These are phyloP conservation scores for Alternaria alternata DNA, from an alignment of 2,329 filamentous ascomycete species.

Conservation along the genomic window DNA sequence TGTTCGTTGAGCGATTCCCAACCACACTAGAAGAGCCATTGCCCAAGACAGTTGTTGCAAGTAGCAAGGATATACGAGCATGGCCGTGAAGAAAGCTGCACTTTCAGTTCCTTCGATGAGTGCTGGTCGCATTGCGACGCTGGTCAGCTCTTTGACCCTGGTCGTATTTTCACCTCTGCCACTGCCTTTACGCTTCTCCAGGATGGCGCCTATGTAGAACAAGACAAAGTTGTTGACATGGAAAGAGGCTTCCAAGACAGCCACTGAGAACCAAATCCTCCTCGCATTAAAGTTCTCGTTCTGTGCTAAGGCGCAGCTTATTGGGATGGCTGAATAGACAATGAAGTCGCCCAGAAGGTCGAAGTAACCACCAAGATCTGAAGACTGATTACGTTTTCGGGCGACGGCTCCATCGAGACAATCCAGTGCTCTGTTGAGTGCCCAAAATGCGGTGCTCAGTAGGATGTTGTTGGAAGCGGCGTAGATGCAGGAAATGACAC, in stretches of 20 bases:
- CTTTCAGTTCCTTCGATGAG: conserved; percentile 5
- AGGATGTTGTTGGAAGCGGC: too few species aligned
- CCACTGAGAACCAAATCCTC: conserved; percentile 1
- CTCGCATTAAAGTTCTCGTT: neutral
- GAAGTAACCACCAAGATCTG: conserved; percentile 2
- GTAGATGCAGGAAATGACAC: too few species aligned
- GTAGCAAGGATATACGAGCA: neutral
- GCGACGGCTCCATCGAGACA: conserved; percentile 6
- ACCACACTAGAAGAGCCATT: neutral
- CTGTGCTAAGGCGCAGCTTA: neutral
- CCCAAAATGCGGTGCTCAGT: neutral
- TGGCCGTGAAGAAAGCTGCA: conserved; percentile 3
- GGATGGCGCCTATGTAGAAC: conserved; percentile 1
- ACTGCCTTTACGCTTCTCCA: conserved; percentile 4
- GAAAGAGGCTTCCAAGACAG: neutral
- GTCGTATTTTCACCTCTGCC: neutral
- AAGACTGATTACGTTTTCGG: neutral
- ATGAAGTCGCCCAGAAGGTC: conserved; percentile 3
- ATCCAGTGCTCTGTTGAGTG: neutral
- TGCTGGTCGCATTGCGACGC: neutral
- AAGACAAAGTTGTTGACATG: conserved; percentile 4
- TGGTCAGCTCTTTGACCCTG: conserved; percentile 1
- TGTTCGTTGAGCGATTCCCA: neutral
- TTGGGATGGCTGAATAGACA: neutral
- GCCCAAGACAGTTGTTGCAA: neutral